A percentile compares a stretch with the other conserved stretches of the same genome.
phyloP scores from a whole-genome alignment of 176 grass and related monocot genomes.

The Oryza brachyantha region DNA sequence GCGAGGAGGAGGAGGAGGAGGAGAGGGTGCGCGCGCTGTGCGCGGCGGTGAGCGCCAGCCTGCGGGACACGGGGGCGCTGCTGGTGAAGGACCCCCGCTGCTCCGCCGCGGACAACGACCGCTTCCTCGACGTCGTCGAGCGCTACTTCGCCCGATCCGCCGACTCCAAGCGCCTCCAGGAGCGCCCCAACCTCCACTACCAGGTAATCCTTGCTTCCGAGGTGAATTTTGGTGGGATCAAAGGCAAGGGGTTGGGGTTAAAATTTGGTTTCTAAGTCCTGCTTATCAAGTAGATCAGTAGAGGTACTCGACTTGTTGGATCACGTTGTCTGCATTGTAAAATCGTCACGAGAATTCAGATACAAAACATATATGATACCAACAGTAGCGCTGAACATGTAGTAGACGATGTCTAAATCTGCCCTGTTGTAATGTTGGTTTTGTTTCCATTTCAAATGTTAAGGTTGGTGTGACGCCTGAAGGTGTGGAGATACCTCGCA shows the following conservation, averaged over 20 bases:
- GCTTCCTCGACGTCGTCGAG: conserved; percentile 94
- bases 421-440: background rate
- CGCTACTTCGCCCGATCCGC: conserved; percentile 77
- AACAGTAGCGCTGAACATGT: background rate
- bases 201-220: conserved; percentile 43
- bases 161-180: conserved; percentile 85
- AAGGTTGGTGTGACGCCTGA: conserved; percentile 96
- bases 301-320: background rate
- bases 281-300: background rate
- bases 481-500: conserved; percentile 91
- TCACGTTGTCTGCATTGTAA: background rate
- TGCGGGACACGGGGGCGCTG: conserved; percentile 82
- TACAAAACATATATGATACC: background rate
- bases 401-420: background rate
- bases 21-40: conserved; percentile 60
- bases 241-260: background rate
- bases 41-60: conserved; percentile 71
- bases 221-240: background rate
- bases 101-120: conserved; percentile 82
- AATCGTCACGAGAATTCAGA: background rate
- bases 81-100: conserved; percentile 96
- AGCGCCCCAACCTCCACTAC: conserved; percentile 87
- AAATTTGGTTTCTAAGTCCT: background rate
- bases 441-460: conserved; percentile 3
- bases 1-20: conserved; percentile 3